These are phyloP conservation scores for Pythium folliculosum DNA, from an alignment of 352 stramenopile species.

Conservation along the genomic window DNA sequence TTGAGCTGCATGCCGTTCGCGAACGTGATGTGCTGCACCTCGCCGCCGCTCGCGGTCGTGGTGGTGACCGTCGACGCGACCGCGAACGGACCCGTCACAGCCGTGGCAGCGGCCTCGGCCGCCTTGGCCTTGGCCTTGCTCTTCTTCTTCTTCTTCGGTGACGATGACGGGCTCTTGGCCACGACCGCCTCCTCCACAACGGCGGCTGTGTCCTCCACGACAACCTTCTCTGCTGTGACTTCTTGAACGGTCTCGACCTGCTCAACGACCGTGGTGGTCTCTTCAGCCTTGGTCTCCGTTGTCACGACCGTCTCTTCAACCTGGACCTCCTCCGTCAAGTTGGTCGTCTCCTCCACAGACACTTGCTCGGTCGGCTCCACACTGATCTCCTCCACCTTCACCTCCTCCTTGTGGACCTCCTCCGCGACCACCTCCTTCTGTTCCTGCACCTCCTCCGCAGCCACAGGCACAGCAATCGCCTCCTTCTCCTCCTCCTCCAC, in stretches of 20 bases:
- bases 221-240: neutral
- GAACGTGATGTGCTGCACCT: conserved; percentile 21
- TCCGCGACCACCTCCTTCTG: conserved; percentile 21
- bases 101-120: neutral
- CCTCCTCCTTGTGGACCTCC: conserved; percentile 17
- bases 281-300: neutral
- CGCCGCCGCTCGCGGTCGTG: neutral
- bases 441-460: conserved; percentile 4
- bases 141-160: conserved; percentile 13
- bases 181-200: conserved; percentile 6
- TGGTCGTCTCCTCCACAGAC: neutral
- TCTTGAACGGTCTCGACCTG: neutral
- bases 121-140: conserved; percentile 13
- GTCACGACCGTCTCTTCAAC: neutral
- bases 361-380: conserved; percentile 8
- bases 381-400: conserved; percentile 9
- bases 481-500: neutral
- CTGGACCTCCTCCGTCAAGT: conserved; percentile 16
- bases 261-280: neutral
- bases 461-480: neutral
- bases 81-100: conserved; percentile 1
- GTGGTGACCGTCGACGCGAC: conserved; percentile 18
- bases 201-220: neutral
- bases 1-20: conserved; percentile 24
- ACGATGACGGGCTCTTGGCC: conserved; percentile 9